Evolutionary conservation across 108 stramenopile species (phyloP), one percentile per base, ranked within the genome.

Genomic region (Cyclostephanos tholiformis): DNA sequence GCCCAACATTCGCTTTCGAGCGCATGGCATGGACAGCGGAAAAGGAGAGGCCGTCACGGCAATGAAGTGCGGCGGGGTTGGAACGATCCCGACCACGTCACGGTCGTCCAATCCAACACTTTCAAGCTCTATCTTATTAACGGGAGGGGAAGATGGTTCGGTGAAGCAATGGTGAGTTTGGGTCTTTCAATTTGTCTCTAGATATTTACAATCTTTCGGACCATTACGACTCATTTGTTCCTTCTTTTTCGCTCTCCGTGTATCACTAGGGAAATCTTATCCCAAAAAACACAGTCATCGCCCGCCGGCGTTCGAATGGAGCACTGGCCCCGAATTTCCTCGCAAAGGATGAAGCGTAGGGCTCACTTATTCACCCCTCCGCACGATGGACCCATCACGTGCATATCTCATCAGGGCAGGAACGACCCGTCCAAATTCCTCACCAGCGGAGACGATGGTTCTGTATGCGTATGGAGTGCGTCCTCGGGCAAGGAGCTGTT

Each of bases 131-230:
- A 72, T 82, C 16, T 56, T 89, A 12, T 56, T 89, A 2, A 89
- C 88, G 23, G 88, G 88, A 38, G 84, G 85, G 44, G 76, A 74
- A 26, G 84, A 87, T 64, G 88, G 88, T 1, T 29, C 63, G 7
- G 75, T 87, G 17, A 89, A 89, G 69, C 88, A 89, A 67, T 89
- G 86, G 86, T 76, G 79, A 61, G 72, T 82, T 11, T 30, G 2
- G 48, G 11, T 51, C n/a, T 49, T 46, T 16, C 2, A 1, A 49
- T 8, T 4, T 51, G 2, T 8, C 30, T n/a, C n/a, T n/a, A n/a
- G n/a, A n/a, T n/a, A n/a, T n/a, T n/a, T n/a, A n/a, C n/a, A n/a
- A n/a, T n/a, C 44, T n/a, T 48, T 36, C 30, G 17, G 30, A 60
- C 36, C 35, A 9, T 16, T n/a, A 41, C 26, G 14, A 48, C 20